A percentile compares a stretch with the other conserved stretches of the same genome.
phyloP scores from a whole-genome alignment of 768 basidiomycete genomes.

The Russula sp. region DNA sequence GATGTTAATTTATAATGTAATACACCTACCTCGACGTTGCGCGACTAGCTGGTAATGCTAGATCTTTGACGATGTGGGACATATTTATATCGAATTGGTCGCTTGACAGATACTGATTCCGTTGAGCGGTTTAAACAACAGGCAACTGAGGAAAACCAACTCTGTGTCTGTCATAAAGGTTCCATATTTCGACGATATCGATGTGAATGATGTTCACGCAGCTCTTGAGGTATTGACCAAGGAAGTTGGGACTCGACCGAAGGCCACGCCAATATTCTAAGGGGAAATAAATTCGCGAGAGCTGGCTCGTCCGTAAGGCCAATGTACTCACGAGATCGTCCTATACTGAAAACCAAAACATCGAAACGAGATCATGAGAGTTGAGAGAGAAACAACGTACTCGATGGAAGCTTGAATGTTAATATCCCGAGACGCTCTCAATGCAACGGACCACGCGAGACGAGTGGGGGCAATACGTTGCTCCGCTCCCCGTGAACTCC shows the following conservation, averaged over 20 bases:
- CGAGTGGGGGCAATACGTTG: neutral
- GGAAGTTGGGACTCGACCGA: slow-evolving; percentile 4
- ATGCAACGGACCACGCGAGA: slow-evolving; percentile 1
- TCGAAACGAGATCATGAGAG: no score
- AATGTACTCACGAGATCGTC: slow-evolving; percentile 4
- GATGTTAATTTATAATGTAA: no score
- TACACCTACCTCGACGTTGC: neutral
- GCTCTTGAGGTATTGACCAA: neutral
- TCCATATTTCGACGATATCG: slow-evolving; percentile 17
- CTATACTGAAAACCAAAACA: neutral
- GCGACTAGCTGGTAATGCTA: neutral
- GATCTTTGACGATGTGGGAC: slow-evolving; percentile 15
- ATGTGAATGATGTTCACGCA: slow-evolving; percentile 6
- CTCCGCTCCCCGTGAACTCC: neutral
- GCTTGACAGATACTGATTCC: neutral
- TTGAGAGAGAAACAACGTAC: neutral
- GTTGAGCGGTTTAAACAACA: neutral
- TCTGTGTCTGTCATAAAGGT: neutral
- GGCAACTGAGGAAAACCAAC: neutral
- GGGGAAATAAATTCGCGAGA: neutral
- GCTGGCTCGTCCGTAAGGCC: no score
- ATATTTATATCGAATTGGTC: neutral
- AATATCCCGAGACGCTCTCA: neutral
- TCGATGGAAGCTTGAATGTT: slow-evolving; percentile 12
- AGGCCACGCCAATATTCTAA: slow-evolving; percentile 18